phyloP scores from a whole-genome alignment of 2,329 filamentous ascomycete genomes.

The Escovopsis sp. region DNA sequence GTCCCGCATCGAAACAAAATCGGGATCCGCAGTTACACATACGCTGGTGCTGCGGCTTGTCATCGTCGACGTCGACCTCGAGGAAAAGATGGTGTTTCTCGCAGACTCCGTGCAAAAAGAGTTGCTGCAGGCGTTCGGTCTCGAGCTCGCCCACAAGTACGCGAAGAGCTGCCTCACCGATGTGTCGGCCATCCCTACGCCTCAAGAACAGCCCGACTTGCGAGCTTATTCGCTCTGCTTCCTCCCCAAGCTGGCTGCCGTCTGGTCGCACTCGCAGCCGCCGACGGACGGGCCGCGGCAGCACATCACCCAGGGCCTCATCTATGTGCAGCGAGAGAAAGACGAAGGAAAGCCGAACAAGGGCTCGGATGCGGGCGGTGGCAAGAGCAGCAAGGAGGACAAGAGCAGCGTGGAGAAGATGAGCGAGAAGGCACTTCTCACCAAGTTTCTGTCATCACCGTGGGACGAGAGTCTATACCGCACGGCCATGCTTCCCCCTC shows the following conservation, averaged over 20 bases:
- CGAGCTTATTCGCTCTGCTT: constrained; percentile 20
- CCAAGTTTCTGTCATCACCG: constrained; percentile 10
- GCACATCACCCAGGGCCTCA: constrained; percentile 16
- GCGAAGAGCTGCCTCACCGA: constrained; percentile 20
- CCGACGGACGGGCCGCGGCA: constrained; percentile 1
- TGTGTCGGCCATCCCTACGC: constrained; percentile 14
- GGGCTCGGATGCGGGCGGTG: too few species aligned
- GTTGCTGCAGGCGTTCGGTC: constrained; percentile 15
- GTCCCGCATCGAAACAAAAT: constrained; percentile 3
- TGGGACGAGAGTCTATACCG: constrained; percentile 15
- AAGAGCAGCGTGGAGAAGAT: too few species aligned
- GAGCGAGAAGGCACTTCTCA: constrained; percentile 6
- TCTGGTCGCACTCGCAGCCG: constrained; percentile 19
- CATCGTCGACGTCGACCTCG: constrained; percentile 12
- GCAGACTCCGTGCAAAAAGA: constrained; percentile 7
- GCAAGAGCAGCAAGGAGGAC: constrained; percentile 6
- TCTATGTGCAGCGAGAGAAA: constrained; percentile 12
- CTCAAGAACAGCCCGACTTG: constrained; percentile 1
- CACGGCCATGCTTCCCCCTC: constrained; percentile 21
- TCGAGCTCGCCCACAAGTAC: constrained; percentile 19
- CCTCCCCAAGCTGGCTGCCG: constrained; percentile 22
- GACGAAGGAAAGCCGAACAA: not conserved
- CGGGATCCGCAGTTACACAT: constrained; percentile 1
- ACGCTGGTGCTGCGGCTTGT: constrained; percentile 17
- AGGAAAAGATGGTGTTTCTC: constrained; percentile 13